These are phyloP conservation scores for Aspergillus homomorphus DNA, from an alignment of 495 filamentous ascomycete genomes.

Conservation along the genomic window DNA sequence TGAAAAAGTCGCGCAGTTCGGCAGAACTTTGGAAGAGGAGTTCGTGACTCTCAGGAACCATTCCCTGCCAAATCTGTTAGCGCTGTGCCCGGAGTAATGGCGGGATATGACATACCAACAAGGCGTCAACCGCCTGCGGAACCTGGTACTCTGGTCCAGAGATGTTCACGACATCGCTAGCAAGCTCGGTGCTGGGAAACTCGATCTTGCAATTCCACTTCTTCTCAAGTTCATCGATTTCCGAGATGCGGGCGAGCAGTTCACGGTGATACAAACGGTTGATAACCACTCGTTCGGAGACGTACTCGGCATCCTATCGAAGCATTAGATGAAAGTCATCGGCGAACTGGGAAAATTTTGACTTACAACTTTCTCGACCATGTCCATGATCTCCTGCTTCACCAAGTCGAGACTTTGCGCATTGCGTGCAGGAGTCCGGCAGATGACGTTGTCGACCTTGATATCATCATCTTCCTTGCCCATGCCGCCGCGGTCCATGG, in stretches of 20 bases:
- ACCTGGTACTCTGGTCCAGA: constrained; percentile 97
- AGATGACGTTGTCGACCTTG: constrained; percentile 98
- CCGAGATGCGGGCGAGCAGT: constrained; percentile 76
- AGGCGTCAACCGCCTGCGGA: constrained; percentile 89
- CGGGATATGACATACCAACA: constrained; percentile 55
- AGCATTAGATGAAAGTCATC: constrained; percentile 8
- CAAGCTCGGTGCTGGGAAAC: constrained; percentile 95
- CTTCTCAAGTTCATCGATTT: constrained; percentile 94
- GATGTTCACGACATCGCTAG: constrained; percentile 92
- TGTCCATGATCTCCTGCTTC: constrained; percentile 98
- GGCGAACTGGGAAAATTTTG: constrained; percentile 4
- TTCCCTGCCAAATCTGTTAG: constrained; percentile 58
- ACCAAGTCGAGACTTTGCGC: constrained; percentile 94
- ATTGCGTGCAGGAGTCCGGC: constrained; percentile 94
- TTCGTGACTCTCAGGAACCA: constrained; percentile 95
- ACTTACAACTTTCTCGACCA: constrained; percentile 91
- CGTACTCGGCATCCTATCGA: constrained; percentile 83
- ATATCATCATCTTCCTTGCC: constrained; percentile 95
- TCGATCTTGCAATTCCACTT: constrained; percentile 98
- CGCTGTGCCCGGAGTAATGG: not conserved
- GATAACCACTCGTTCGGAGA: constrained; percentile 85
- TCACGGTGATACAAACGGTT: constrained; percentile 94
- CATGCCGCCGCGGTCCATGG: constrained; percentile 95
- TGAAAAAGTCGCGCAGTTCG: constrained; percentile 72
- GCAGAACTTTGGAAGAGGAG: constrained; percentile 73